Conservation (phyloP, 768 basidiomycete species). For the Mycena galericulata region DNA sequence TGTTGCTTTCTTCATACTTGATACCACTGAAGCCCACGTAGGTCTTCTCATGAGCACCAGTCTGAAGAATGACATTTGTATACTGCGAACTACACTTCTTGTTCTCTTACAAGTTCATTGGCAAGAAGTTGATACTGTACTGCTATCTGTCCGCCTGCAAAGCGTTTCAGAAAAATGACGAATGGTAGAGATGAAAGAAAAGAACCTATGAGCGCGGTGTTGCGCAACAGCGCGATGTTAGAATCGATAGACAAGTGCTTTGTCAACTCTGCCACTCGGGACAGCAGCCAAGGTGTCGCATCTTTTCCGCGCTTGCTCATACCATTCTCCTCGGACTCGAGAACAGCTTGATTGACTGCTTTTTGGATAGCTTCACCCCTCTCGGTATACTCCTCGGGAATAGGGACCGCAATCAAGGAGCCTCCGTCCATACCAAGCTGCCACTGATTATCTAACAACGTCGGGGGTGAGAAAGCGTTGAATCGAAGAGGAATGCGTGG, state of each 20-base stretch:
- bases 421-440: conserved; percentile 82
- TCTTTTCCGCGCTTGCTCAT: conserved; percentile 87
- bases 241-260: conserved; percentile 75
- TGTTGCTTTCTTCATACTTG: neutral
- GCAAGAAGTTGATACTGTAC: conserved; percentile 74
- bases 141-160: conserved; percentile 81
- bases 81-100: conserved; percentile 14
- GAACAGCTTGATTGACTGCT: conserved; percentile 86
- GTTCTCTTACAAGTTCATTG: conserved; percentile 47
- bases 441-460: conserved; percentile 70
- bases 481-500: neutral
- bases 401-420: conserved; percentile 88
- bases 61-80: conserved; percentile 23
- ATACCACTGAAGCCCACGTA: neutral
- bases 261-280: conserved; percentile 85
- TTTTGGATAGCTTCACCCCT: conserved; percentile 77
- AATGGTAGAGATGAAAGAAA: conserved; percentile 21
- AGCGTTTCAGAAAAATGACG: conserved; percentile 5
- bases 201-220: conserved; percentile 87
- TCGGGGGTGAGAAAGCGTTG: neutral
- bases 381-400: conserved; percentile 80
- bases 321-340: conserved; percentile 85
- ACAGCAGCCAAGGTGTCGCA: conserved; percentile 94
- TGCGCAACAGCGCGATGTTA: conserved; percentile 92
- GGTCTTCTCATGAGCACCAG: conserved; percentile 15